Base-by-base conservation (phyloP, 805 yeast species). In the Yamadazyma kitorensis region DNA sequence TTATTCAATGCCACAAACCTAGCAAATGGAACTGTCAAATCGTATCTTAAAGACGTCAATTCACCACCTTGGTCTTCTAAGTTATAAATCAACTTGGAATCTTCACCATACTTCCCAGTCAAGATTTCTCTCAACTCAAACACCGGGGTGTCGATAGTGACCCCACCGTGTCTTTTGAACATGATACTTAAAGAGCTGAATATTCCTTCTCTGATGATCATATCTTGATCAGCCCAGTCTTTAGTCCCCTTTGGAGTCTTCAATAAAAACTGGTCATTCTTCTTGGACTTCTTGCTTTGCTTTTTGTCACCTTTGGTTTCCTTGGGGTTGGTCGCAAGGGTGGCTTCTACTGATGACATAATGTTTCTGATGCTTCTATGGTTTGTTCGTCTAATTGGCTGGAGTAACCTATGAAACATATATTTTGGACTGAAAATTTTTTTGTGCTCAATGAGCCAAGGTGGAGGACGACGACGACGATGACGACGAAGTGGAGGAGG, bases 31-130 rank as follows among this genome's bases (percentile, higher is more conserved):
- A 93, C 99, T 0, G 99, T 93, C 59, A 93, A 74, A 60, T 93
- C 99, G 58, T 93, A 93, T 62, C 99, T 80, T 58, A 93, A 71
- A 14, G 97, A 88, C 13, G 96, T 86, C 49, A 93, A 65, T 64
- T 93, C 99, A 48, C 99, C 99, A 57, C 99, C 98, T 69, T 93
- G 99, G 61, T 93, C 98, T 61, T 93, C 94, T 54, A 93, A 74
- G 61, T 93, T 91, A 64, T 93, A 93, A 53, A 93, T 93, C 51
- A 93, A 74, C 64, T 93, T 93, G 20, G 97, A 89, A 59, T 93
- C 99, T 66, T 93, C 99, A 58, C 99, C 99, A 60, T 93, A 93
- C 59, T 93, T 93, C 31, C 98, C 98, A 17, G 97, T 80, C 39
- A 93, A 74, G 49, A 93, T 93, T 61, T 93, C 98, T 49, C 96